phyloP scores from a whole-genome alignment of 441 rosid genomes.

The Erodium moschatum region DNA sequence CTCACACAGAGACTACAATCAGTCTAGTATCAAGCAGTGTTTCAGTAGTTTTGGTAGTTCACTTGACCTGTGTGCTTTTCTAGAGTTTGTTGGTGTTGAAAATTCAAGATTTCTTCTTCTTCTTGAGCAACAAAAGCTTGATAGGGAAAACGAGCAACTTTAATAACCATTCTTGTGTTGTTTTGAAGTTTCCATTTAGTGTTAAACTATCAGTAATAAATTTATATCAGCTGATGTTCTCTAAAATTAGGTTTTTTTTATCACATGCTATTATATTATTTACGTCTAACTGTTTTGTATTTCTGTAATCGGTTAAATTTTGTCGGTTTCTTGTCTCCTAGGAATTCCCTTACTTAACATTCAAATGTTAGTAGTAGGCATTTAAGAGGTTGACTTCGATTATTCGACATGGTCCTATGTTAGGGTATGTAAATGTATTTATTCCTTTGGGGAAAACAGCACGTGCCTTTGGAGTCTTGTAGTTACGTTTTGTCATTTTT shows the following conservation, averaged over 20 bases:
- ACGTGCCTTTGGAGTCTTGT: not conserved
- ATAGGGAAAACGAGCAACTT: too few relatives aligned
- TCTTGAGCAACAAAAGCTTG: not conserved
- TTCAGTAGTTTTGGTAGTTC: slow-evolving; percentile 6
- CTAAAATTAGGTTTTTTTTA: slow-evolving; percentile 7
- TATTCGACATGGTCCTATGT: not conserved
- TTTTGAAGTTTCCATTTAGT: slow-evolving; percentile 6
- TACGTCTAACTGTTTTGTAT: not conserved
- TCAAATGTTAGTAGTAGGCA: slow-evolving; percentile 1
- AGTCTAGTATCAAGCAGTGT: not conserved
- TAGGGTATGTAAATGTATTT: slow-evolving; percentile 1
- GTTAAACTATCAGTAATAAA: not conserved
- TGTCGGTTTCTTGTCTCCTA: slow-evolving; percentile 9
- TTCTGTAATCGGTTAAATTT: not conserved
- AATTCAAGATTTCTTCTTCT: slow-evolving; percentile 13
- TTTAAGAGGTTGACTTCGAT: slow-evolving; percentile 1
- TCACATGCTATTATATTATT: not conserved
- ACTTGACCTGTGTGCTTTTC: not conserved
- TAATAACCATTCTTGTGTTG: not conserved
- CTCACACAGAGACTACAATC: not conserved
- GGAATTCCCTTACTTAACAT: not conserved
- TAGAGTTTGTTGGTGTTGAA: not conserved
- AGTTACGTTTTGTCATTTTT: not conserved
- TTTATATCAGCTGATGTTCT: not conserved
- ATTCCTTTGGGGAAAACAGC: not conserved